Evolutionary conservation across 2,329 filamentous ascomycete species (phyloP).

Genomic region (Emydomyces testavorans): DNA sequence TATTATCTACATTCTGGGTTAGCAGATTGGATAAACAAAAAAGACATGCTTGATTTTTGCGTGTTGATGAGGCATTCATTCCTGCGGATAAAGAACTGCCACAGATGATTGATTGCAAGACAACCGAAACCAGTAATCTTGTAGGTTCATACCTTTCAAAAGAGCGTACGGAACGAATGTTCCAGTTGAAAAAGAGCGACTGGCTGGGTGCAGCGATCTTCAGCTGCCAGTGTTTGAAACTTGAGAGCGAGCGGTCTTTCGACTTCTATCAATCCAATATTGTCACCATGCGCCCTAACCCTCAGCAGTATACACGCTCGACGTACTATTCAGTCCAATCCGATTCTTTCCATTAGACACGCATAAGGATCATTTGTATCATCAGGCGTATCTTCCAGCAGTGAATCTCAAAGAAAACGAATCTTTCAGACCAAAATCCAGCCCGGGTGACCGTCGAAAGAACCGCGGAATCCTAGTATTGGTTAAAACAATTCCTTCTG

Average conservation of each 20-base stretch:
- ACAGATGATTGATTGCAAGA: background rate
- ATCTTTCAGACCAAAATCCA: background rate
- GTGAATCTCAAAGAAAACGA: background rate
- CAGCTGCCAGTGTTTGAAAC: background rate
- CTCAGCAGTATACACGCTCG: background rate
- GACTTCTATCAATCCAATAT: slow-evolving; percentile 2
- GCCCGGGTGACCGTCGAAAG: slow-evolving; percentile 1
- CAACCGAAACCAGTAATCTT: slow-evolving; percentile 2
- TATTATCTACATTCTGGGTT: slow-evolving; percentile 1
- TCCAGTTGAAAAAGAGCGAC: slow-evolving; percentile 11
- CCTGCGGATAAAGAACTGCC: background rate
- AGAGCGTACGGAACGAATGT: slow-evolving; percentile 15
- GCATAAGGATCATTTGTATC: slow-evolving; percentile 11
- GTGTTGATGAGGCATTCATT: background rate
- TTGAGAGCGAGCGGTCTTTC: slow-evolving; percentile 2
- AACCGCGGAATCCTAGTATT: background rate
- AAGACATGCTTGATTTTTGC: background rate
- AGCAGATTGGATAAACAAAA: background rate
- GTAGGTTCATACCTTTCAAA: slow-evolving; percentile 12
- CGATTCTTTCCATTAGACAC: slow-evolving; percentile 12
- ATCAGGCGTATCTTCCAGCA: slow-evolving; percentile 10
- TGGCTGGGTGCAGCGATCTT: slow-evolving; percentile 1
- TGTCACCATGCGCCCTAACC: background rate
- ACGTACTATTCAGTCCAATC: slow-evolving; percentile 9
- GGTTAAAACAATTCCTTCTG: background rate